Evolutionary conservation across 306 rosid species (phyloP), one percentile per base, ranked within the genome.

Genomic region (Vachellia collinsii): DNA sequence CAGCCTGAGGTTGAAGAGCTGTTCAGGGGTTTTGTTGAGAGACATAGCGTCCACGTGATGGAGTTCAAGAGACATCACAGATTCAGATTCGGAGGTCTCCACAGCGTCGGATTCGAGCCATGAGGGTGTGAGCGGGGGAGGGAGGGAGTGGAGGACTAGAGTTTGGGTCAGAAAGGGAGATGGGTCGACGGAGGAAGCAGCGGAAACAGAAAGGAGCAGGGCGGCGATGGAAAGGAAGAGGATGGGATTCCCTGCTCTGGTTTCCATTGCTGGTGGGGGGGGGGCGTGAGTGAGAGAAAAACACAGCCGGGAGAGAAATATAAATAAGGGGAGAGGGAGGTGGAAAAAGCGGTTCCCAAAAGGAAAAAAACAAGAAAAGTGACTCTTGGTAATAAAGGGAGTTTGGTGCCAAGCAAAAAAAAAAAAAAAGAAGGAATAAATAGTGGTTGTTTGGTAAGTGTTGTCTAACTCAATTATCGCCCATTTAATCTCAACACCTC

Each of bases 31-130:
- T 66, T 70, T 71, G 83, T 85, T 76, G 71, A 72, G 19, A 13
- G 92, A 81, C 20, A 92, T 38, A 17, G 87, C 77, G 53, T 92
- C 97, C 12, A 88, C 48, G 79, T 90, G 97, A 79, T 90, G 92
- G 0, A 92, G 83, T 36, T 81, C 79, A 13, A 88, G 47, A 5
- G 85, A 34, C 41, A 87, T 63, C n/a, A 67, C n/a, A 5, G 34
- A 39, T 38, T 67, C 50, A 3, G 72, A 62, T 11, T 34, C 68
- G 9, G 68, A 62, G 7, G 66, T 61, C 38, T 61, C 0, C 67
- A 79, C 1, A 62, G 75, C 29, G 0, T 63, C 80, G 77, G 84
- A 47, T 34, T 85, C 92, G 54, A 87, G 54, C 87, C 85, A 79
- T 50, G 88, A 81, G 78, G 86, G 88, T 3, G 89, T 36, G 61